These are phyloP conservation scores for Euphorbia neoarborescens DNA, from an alignment of 441 rosid genomes.

Conservation along the genomic window DNA sequence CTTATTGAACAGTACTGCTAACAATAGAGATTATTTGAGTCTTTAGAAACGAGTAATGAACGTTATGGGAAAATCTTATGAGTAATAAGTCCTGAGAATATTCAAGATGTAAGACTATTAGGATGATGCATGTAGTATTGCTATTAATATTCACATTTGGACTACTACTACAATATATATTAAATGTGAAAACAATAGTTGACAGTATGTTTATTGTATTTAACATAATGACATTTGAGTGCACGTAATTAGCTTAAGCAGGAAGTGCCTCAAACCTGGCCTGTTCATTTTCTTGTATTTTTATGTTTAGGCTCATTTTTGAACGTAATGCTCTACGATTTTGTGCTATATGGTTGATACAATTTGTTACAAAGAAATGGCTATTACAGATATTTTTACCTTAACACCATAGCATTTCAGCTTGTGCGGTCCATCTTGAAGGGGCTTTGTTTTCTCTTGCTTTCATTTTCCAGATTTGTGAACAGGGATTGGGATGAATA, in stretches of 20 bases:
- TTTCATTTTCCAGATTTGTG: background rate
- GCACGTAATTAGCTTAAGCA: background rate
- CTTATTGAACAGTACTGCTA: background rate
- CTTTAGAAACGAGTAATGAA: background rate
- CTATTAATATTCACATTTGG: background rate
- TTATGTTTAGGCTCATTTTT: background rate
- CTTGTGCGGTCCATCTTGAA: background rate
- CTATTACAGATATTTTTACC: background rate
- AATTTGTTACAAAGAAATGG: background rate
- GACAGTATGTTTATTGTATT: background rate
- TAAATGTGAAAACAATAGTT: background rate
- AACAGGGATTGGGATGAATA: background rate
- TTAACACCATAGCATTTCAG: background rate
- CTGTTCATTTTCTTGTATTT: background rate
- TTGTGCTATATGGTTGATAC: background rate
- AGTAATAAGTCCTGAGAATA: background rate
- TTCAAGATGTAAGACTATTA: background rate
- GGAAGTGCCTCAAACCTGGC: background rate
- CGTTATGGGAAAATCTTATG: background rate
- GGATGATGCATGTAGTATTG: background rate
- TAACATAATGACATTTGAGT: background rate
- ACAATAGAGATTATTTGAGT: background rate
- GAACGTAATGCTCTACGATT: background rate
- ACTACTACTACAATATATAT: background rate
- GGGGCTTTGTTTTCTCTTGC: conserved; percentile 1